These are phyloP conservation scores for Arthrobotrys pseudoclavata DNA, from an alignment of 2,329 filamentous ascomycete species.

Conservation along the genomic window DNA sequence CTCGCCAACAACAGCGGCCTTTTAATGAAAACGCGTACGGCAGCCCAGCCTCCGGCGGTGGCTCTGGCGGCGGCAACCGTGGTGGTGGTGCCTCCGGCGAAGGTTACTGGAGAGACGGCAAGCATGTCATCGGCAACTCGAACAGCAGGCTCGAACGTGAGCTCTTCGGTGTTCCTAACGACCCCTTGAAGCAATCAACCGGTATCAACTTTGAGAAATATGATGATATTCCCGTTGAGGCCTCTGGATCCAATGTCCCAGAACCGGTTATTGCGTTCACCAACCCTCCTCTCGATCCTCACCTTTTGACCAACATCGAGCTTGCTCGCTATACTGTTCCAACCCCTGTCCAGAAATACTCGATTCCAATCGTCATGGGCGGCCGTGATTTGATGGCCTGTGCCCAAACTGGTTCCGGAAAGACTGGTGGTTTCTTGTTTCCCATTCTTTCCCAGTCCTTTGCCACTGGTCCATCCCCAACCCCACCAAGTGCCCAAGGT, in stretches of 20 bases:
- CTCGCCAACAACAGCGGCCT: conserved; percentile 64
- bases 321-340: conserved; percentile 94
- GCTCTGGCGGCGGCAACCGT: conserved; percentile 65
- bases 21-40: conserved; percentile 77
- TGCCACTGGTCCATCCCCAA: conserved; percentile 84
- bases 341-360: conserved; percentile 99
- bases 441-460: conserved; percentile 98
- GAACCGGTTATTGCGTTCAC: conserved; percentile 91
- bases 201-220: conserved; percentile 99
- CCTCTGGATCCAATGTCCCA: conserved; percentile 91
- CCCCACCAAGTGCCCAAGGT: conserved; percentile 70
- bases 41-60: conserved; percentile 67
- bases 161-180: conserved; percentile 90
- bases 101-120: conserved; percentile 95
- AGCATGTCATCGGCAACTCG: conserved; percentile 89
- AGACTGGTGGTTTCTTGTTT: conserved; percentile 99
- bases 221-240: conserved; percentile 98
- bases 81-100: conserved; percentile 80
- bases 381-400: conserved; percentile 99
- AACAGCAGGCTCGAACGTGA: conserved; percentile 95
- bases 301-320: conserved; percentile 92
- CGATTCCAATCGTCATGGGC: conserved; percentile 97
- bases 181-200: conserved; percentile 93
- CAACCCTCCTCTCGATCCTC: conserved; percentile 94
- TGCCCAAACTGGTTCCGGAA: conserved; percentile 98